These are phyloP conservation scores for Nakaseomyces sp. DNA, from an alignment of 1,139 yeast species.

Conservation along the genomic window DNA sequence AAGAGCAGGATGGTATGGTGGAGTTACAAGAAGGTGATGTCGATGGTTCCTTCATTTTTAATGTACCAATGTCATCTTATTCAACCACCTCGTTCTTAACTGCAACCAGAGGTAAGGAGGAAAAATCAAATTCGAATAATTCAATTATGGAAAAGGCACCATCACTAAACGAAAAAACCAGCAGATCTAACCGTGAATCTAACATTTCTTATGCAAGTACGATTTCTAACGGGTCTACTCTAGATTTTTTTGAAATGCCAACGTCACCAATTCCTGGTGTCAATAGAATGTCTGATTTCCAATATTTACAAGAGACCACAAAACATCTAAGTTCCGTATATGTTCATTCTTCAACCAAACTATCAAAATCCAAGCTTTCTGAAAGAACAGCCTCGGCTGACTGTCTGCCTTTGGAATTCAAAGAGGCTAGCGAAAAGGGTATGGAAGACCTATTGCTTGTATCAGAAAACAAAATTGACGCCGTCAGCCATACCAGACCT, in stretches of 20 bases:
- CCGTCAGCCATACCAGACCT: slow-evolving; percentile 39
- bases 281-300: slow-evolving; percentile 29
- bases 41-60: slow-evolving; percentile 37
- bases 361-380: slow-evolving; percentile 33
- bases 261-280: slow-evolving; percentile 36
- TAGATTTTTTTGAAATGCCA: slow-evolving; percentile 30
- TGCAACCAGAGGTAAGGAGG: slow-evolving; percentile 13
- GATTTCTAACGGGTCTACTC: slow-evolving; percentile 12
- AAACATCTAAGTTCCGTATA: slow-evolving; percentile 37
- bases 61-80: slow-evolving; percentile 39
- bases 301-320: slow-evolving; percentile 35
- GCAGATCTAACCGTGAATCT: slow-evolving; percentile 5
- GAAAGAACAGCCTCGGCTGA: slow-evolving; percentile 32
- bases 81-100: slow-evolving; percentile 33
- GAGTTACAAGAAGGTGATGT: slow-evolving; percentile 26
- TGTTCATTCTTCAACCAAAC: slow-evolving; percentile 33
- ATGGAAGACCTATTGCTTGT: slow-evolving; percentile 42
- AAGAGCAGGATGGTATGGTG: slow-evolving; percentile 31
- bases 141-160: background rate
- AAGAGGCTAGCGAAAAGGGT: slow-evolving; percentile 33
- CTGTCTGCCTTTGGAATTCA: slow-evolving; percentile 32
- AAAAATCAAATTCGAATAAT: slow-evolving; percentile 7
- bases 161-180: background rate
- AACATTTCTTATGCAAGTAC: slow-evolving; percentile 7
- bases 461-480: slow-evolving; percentile 38